Conservation (phyloP, 78 protist genomes). For the Chrysochromulina tobinii region DNA sequence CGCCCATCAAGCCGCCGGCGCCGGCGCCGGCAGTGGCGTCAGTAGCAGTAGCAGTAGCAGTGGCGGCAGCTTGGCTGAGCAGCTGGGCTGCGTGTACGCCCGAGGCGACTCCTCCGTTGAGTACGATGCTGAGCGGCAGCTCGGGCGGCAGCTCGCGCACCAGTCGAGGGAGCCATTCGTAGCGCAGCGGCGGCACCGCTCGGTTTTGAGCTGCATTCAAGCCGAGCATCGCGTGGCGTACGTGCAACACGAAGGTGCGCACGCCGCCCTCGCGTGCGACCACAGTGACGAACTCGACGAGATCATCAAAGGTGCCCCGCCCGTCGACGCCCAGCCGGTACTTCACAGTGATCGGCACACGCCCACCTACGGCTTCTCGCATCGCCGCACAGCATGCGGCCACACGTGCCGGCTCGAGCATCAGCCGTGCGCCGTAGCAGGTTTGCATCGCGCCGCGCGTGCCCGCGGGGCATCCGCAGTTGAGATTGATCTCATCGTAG, state of each 20-base stretch:
- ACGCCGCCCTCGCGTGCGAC: not conserved
- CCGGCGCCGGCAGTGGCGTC: too few relatives aligned
- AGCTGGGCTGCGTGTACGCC: not conserved
- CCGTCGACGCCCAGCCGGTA: not conserved
- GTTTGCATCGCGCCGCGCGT: not conserved
- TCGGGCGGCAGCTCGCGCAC: not conserved
- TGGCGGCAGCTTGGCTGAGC: too few relatives aligned
- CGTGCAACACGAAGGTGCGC: not conserved
- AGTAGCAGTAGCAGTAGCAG: too few relatives aligned
- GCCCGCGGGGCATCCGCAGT: slow-evolving; percentile 10
- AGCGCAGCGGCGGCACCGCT: not conserved
- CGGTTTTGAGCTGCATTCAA: not conserved
- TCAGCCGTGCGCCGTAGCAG: slow-evolving; percentile 15
- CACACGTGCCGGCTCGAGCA: not conserved
- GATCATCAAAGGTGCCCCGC: not conserved
- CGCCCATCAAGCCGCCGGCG: too few relatives aligned
- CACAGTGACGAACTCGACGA: not conserved
- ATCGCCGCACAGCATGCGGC: not conserved
- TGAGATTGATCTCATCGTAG: slow-evolving; percentile 30
- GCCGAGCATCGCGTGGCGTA: not conserved
- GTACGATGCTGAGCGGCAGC: not conserved
- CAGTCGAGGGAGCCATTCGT: not conserved
- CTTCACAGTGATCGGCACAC: not conserved
- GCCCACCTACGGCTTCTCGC: not conserved
- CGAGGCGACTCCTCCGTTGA: slow-evolving; percentile 15